Base-by-base conservation (phyloP, 352 stramenopile genomes). In the Phytophthora palmivora region DNA sequence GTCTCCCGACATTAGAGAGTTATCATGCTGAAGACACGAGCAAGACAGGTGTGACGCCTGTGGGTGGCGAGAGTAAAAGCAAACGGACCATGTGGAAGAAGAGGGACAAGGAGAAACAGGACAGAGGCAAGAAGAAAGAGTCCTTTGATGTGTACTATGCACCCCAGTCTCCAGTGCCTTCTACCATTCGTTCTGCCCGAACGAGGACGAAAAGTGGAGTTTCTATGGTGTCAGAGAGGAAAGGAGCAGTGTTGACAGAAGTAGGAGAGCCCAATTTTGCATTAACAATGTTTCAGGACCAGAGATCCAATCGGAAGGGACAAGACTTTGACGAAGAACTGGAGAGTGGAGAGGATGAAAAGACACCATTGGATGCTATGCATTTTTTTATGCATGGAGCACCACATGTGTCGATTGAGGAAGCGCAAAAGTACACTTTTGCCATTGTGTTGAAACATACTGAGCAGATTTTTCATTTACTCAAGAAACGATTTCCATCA, bases 361-460 rank as follows among this genome's bases (percentile, higher is more conserved):
- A 36, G 19, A 71, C 60, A 10, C 58, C 54, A 6, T 14, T 60
- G 36, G 50, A 82, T 19, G 55, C 55, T 10, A 60, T 75, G 58
- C 63, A 70, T 7, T 70, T 64, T 30, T 76, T 70, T 34, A 52
- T 78, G 12, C 62, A 70, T 12, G 74, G 76, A 7, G 67, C 76
- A 0, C 77, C 85, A 3, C 85, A 94, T 38, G 75, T 94, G 51
- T 90, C 83, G 1, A 92, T 96, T 34, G 81, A 96, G 30, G 87
- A 96, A 66, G 78, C 84, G 45, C 87, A 96, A 48, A 94, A 94
- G 70, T 96, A 96, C 63, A 96, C 87, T 26, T 96, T 96, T 59
- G 85, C 87, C 3, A 80, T 96, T 39, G 78, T 96, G n/a, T 63
- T 96, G 2, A 84, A 88, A 52, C 84, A 94, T 67, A 93, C 85